A percentile compares a stretch with the other conserved stretches of the same genome.
Evolutionary conservation across 306 rosid species (phyloP).

Genomic region (Cicer arietinum): DNA sequence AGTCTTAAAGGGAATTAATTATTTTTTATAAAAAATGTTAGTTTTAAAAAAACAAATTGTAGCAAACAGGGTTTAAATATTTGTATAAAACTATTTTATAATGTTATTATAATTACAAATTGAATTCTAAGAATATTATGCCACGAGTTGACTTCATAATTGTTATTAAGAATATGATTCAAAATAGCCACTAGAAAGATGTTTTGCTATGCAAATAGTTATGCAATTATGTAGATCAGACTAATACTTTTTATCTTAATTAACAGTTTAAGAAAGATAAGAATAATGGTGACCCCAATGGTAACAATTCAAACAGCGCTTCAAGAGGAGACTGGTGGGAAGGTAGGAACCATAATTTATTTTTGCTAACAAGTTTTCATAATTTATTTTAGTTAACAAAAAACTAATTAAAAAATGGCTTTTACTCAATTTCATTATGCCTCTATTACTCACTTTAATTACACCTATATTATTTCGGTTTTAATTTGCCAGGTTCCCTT

Average conservation of each 20-base stretch:
- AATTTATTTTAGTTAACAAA: background rate
- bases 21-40: too few species aligned
- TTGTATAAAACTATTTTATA: too few species aligned
- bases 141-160: background rate
- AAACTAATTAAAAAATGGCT: background rate
- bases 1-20: too few species aligned
- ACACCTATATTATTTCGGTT: background rate
- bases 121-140: background rate
- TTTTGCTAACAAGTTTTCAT: background rate
- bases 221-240: background rate
- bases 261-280: conserved; percentile 68
- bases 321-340: conserved; percentile 98
- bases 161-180: background rate
- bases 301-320: conserved; percentile 57
- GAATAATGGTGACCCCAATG: conserved; percentile 59
- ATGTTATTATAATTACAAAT: too few species aligned
- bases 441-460: background rate
- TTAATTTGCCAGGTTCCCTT: background rate
- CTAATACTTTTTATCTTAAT: background rate
- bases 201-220: background rate
- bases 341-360: conserved; percentile 54
- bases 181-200: background rate
- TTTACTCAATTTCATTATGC: background rate
- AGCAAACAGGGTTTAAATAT: too few species aligned
- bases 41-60: too few species aligned